Conservation (phyloP, 352 stramenopile genomes). For the Phytopythium montanum region DNA sequence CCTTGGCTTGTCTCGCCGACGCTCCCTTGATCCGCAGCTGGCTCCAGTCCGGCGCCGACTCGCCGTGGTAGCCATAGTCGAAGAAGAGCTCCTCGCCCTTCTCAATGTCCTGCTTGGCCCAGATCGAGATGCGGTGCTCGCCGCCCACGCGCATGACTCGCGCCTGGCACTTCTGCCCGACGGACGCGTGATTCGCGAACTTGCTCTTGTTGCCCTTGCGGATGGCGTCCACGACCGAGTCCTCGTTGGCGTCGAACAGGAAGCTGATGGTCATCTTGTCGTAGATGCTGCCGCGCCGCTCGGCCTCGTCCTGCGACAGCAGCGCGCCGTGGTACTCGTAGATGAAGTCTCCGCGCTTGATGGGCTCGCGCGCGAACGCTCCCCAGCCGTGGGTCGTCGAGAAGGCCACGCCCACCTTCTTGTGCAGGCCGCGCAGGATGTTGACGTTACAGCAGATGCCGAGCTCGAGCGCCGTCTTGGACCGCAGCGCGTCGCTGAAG, state of each 20-base stretch:
- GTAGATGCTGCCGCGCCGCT: slow-evolving; percentile 79
- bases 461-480: slow-evolving; percentile 38
- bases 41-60: slow-evolving; percentile 62
- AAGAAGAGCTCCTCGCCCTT: slow-evolving; percentile 75
- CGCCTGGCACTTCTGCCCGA: slow-evolving; percentile 73
- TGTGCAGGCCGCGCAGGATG: slow-evolving; percentile 51
- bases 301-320: slow-evolving; percentile 66
- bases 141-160: slow-evolving; percentile 82
- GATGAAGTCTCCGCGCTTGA: slow-evolving; percentile 65
- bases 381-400: slow-evolving; percentile 66
- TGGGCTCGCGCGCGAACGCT: slow-evolving; percentile 52
- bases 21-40: slow-evolving; percentile 43
- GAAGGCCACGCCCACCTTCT: slow-evolving; percentile 55
- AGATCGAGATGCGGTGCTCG: slow-evolving; percentile 91
- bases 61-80: slow-evolving; percentile 62
- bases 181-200: slow-evolving; percentile 81
- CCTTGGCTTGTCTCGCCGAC: slow-evolving; percentile 15
- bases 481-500: slow-evolving; percentile 31
- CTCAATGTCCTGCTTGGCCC: slow-evolving; percentile 85
- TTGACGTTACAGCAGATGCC: slow-evolving; percentile 72
- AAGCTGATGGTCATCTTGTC: slow-evolving; percentile 87
- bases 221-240: slow-evolving; percentile 89
- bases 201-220: slow-evolving; percentile 93
- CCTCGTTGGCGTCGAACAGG: slow-evolving; percentile 90
- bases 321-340: slow-evolving; percentile 67